Base-by-base conservation (phyloP, 768 basidiomycete genomes). In the Collybia sp. region DNA sequence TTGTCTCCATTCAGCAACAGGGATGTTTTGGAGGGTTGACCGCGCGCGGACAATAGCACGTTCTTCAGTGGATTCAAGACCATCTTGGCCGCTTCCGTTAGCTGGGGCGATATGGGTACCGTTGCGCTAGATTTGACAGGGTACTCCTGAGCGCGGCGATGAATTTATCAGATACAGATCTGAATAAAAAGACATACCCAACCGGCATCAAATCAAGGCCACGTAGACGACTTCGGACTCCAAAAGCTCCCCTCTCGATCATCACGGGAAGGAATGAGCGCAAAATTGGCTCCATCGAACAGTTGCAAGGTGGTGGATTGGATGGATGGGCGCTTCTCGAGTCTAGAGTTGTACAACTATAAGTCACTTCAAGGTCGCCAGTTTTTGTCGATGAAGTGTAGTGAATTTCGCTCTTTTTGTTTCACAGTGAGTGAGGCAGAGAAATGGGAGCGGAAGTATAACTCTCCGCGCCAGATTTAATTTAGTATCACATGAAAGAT, bases 191-290 rank as follows among this genome's bases (percentile, higher is more conserved):
- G 1, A 76, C 85, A 58, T 60, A 93, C 91, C 93, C 93, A 95
- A 69, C 93, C 93, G 93, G 93, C 93, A 96, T 96, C 49, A 96
- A 71, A 66, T 93, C 93, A 37, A 96, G 77, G 72, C 93, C 93
- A 60, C 93, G 93, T 16, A 95, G 76, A 56, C 93, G 88, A 71
- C 86, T 83, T 53, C 93, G 93, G 53, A 96, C 93, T 70, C 93
- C 93, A 43, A 96, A 79, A 45, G 93, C 93, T 74, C 93, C 93
- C 65, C 95, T 96, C 63, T 95, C 93, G 53, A 96, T 96, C 93
- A 59, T 96, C 93, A 64, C 93, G 86, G 43, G 93, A 95, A 11
- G 93, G 93, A 55, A 96, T 96, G 49, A 96, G 67, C 20, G 93
- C 93, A 52, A 96, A 96, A 63, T 96, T 93, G 34, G 93, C 93